These are phyloP conservation scores for Tuber umbilicatum DNA, from an alignment of 495 filamentous ascomycete species.

Conservation along the genomic window DNA sequence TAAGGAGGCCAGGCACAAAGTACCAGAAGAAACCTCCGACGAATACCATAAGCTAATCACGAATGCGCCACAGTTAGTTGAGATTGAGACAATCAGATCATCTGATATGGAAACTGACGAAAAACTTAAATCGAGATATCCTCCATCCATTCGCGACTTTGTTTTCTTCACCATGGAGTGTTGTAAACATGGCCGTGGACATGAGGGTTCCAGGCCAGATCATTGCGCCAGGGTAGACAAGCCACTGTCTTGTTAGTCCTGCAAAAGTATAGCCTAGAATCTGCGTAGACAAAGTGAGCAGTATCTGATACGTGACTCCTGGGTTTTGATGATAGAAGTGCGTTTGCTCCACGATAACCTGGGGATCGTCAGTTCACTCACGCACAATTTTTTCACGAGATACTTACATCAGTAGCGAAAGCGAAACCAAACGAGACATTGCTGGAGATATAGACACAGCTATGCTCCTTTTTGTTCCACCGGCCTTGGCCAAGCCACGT, in stretches of 20 bases:
- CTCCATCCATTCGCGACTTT: conserved; percentile 74
- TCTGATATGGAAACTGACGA: conserved; percentile 49
- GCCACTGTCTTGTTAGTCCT: conserved; percentile 65
- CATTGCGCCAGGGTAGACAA: conserved; percentile 83
- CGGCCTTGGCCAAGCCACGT: conserved; percentile 71
- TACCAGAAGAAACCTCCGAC: conserved; percentile 64
- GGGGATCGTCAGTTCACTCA: conserved; percentile 9
- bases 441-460: conserved; percentile 79
- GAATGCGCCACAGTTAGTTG: conserved; percentile 4
- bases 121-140: conserved; percentile 76
- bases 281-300: conserved; percentile 76
- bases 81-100: conserved; percentile 23
- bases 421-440: conserved; percentile 89
- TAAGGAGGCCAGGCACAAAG: conserved; percentile 75
- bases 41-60: conserved; percentile 50
- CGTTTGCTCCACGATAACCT: conserved; percentile 78
- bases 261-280: conserved; percentile 79
- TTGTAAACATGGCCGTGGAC: conserved; percentile 78
- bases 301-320: conserved; percentile 65
- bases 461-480: conserved; percentile 85
- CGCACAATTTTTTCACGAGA: not conserved
- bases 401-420: conserved; percentile 65
- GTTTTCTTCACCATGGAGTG: conserved; percentile 77
- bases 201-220: conserved; percentile 87
- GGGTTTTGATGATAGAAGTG: conserved; percentile 78